Evolutionary conservation across 2,329 filamentous ascomycete species (phyloP).

Genomic region (Torrubiella hemipterigena): DNA sequence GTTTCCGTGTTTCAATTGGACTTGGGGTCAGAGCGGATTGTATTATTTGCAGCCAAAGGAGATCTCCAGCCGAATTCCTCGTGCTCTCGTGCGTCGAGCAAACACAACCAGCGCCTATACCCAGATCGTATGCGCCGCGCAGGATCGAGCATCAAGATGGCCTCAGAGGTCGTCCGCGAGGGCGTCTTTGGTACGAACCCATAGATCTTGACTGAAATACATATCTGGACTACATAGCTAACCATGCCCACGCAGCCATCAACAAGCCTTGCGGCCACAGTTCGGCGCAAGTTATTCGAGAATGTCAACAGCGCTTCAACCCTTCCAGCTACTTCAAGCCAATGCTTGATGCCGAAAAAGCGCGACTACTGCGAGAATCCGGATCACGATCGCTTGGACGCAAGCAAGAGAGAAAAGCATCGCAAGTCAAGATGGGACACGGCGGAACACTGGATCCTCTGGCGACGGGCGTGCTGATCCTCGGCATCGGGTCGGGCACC

Average conservation of each 20-base stretch:
- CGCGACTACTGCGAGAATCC: constrained; percentile 41
- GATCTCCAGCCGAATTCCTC: no score
- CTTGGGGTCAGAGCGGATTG: no score
- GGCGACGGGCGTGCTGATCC: constrained; percentile 83
- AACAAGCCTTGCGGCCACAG: constrained; percentile 83
- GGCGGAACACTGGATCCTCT: constrained; percentile 91
- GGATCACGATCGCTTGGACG: constrained; percentile 49
- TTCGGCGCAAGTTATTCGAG: constrained; percentile 83
- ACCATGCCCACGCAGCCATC: constrained; percentile 48
- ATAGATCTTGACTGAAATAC: no score
- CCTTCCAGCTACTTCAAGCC: constrained; percentile 69
- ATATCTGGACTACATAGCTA: no score
- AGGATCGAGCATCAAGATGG: constrained; percentile 34
- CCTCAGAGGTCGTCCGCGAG: constrained; percentile 38
- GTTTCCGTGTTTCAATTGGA: no score
- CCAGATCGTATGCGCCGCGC: constrained; percentile 23
- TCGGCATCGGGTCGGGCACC: constrained; percentile 78
- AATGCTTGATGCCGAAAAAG: constrained; percentile 54
- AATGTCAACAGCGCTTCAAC: constrained; percentile 76
- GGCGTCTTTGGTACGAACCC: constrained; percentile 42
- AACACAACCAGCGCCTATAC: no score
- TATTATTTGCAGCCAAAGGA: no score
- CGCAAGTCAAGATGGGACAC: constrained; percentile 87
- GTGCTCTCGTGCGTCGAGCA: no score
- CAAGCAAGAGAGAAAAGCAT: constrained; percentile 40